Base-by-base conservation (phyloP, 2,329 filamentous ascomycete genomes). In the Talaromyces funiculosus region DNA sequence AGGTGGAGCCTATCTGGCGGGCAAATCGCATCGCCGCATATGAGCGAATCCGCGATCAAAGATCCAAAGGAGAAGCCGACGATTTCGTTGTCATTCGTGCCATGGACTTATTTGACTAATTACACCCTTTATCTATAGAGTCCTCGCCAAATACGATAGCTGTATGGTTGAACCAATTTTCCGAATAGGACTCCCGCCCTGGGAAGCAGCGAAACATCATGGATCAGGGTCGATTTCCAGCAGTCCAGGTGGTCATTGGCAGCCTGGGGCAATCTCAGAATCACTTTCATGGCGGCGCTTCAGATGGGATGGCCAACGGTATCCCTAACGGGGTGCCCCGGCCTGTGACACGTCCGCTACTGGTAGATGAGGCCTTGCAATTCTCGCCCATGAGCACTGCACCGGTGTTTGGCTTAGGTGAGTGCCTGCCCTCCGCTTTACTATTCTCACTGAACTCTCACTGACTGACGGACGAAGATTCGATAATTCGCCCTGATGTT, bases 321-420 rank as follows among this genome's bases (percentile, higher is more conserved):
- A 7, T 38, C 29, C 24, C 40, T 31, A 58, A 58, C 16, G 47
- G 54, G 38, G 45, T 43, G 31, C 53, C 63, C 18, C 69, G 70
- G 60, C 71, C 65, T 33, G 67, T 65, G 59, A 66, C 67, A 20
- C 67, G 74, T 57, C 72, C 78, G 42, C 66, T 80, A 59, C 75
- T 71, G 33, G 77, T 80, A 53, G 76, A 79, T 63, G 75, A 79
- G 66, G 79, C 79, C 7, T 68, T 81, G 53, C 75, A 78, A 63
- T 81, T 75, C 66, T 80, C 78, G 42, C 78, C 79, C 29, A 78
- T 81, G 73, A 79, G 77, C n/a, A 80, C 76, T 54, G 73, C 78
- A 49, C 77, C 77, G 20, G 69, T 78, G 37, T 79, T 79, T 67
- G 75, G 77, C 59, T 68, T 79, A 61, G 73, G 77, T 80, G 64